Conservation (phyloP, 1,284 basidiomycete species). For the Neolentinus lepideus region DNA sequence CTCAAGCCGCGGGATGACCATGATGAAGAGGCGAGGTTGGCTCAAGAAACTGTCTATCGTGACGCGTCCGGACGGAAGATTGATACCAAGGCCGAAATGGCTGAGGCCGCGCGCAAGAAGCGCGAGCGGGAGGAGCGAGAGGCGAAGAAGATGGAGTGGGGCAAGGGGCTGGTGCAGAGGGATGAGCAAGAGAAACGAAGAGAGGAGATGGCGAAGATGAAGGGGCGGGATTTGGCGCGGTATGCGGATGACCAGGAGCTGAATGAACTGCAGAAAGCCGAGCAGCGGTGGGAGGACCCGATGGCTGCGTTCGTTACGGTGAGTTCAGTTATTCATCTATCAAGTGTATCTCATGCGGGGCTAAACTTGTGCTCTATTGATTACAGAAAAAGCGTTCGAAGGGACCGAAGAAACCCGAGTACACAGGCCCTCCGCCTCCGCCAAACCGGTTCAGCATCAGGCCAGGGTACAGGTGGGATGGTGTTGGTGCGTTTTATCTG, state of each 20-base stretch:
- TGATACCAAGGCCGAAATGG: constrained; percentile 78
- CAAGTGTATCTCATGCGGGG: background rate
- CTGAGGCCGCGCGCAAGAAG: constrained; percentile 74
- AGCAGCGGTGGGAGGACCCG: constrained; percentile 91
- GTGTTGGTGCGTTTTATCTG: constrained; percentile 62
- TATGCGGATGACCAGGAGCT: constrained; percentile 79
- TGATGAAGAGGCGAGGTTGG: constrained; percentile 51
- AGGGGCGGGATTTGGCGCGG: constrained; percentile 63
- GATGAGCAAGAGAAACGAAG: constrained; percentile 65
- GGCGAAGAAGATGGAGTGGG: constrained; percentile 93
- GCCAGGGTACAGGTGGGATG: constrained; percentile 97
- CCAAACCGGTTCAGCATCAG: constrained; percentile 94
- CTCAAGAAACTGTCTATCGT: constrained; percentile 91
- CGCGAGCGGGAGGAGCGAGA: constrained; percentile 79
- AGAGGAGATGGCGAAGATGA: constrained; percentile 63
- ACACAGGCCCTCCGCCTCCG: constrained; percentile 81
- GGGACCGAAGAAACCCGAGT: constrained; percentile 77
- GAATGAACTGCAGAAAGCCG: constrained; percentile 76
- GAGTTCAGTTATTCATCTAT: constrained; percentile 20
- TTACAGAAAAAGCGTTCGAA: constrained; percentile 65
- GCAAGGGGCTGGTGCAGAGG: constrained; percentile 86
- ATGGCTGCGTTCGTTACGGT: constrained; percentile 90
- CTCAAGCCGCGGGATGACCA: constrained; percentile 28
- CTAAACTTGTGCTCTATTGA: background rate
- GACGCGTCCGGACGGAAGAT: constrained; percentile 86